Conservation (phyloP, 495 filamentous ascomycete species). For the Neurospora sublineolata region DNA sequence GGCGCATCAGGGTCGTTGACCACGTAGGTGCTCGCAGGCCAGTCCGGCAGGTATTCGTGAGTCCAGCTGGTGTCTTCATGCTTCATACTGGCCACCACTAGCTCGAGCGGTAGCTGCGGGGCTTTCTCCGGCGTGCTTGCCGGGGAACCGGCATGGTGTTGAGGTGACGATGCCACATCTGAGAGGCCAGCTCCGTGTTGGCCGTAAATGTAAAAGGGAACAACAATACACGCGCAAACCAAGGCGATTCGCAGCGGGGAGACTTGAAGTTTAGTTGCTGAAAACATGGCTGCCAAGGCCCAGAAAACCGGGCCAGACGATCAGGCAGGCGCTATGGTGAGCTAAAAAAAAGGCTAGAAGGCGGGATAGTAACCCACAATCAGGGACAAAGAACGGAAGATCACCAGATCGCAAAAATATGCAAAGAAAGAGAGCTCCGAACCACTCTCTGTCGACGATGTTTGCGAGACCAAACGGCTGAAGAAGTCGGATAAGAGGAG, state of each 20-base stretch:
- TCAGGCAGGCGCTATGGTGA: not conserved
- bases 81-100: conserved; percentile 28
- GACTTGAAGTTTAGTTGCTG: not conserved
- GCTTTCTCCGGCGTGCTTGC: not conserved
- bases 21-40: conserved; percentile 37
- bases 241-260: not conserved
- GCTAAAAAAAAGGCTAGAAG: not conserved
- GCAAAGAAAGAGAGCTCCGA: not conserved
- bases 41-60: conserved; percentile 23
- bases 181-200: not conserved
- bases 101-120: conserved; percentile 9
- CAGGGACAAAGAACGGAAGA: not conserved
- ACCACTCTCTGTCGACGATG: not conserved
- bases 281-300: not conserved
- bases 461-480: not conserved
- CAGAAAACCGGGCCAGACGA: not conserved
- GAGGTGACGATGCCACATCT: not conserved
- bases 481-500: not conserved
- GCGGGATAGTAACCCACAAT: not conserved
- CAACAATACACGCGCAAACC: not conserved
- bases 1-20: conserved; percentile 30
- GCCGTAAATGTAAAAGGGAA: not conserved
- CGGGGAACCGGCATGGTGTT: not conserved
- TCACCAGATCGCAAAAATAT: not conserved
- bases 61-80: conserved; percentile 26